Evolutionary conservation across 331 rosid genomes (phyloP), one percentile per base, ranked within the genome.

Genomic region (Rosa hybrid): DNA sequence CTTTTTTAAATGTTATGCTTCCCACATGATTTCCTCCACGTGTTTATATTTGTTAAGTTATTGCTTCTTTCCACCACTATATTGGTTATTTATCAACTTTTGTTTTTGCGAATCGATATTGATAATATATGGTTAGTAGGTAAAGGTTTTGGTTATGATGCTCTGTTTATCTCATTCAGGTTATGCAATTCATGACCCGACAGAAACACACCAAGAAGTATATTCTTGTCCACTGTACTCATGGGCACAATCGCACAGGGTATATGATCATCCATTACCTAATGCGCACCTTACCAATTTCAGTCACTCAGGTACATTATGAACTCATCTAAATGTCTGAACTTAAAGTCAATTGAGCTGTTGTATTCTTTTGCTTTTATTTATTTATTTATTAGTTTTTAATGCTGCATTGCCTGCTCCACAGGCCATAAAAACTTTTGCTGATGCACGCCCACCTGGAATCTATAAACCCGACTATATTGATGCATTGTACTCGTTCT

Each of bases 201-300:
- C 98, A 94, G 83, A 92, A 91, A 84, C 98, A 87, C 79, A 82
- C 97, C 1, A 94, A 89, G 87, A 94, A 91, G 86, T 89, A 81
- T 84, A 90, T 92, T 78, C 97, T 94, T 74, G 98, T 94, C 84
- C 98, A 94, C 73, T 94, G 98, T 86, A 94, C 98, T 9, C 97
- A 94, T 81, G 97, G 98, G 77, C 97, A 92, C 86, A 94, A 94
- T 91, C 98, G 97, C 44, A 94, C 98, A 72, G 97, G 98, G 83
- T 94, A 90, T 79, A 94, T 94, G 98, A 89, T 94, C 76, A 79
- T 92, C 77, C 92, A 91, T 84, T 94, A 88, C 83, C 91, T 94
- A 21, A 89, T 92, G 98, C 98, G 98, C 68, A 71, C 90, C 2
- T 82, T 60, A 71, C 82, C 86, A 80, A 82, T 88, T 76, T 86